Evolutionary conservation across 306 rosid species (phyloP), one percentile per base, ranked within the genome.

Genomic region (Pterocarpus santalinus): DNA sequence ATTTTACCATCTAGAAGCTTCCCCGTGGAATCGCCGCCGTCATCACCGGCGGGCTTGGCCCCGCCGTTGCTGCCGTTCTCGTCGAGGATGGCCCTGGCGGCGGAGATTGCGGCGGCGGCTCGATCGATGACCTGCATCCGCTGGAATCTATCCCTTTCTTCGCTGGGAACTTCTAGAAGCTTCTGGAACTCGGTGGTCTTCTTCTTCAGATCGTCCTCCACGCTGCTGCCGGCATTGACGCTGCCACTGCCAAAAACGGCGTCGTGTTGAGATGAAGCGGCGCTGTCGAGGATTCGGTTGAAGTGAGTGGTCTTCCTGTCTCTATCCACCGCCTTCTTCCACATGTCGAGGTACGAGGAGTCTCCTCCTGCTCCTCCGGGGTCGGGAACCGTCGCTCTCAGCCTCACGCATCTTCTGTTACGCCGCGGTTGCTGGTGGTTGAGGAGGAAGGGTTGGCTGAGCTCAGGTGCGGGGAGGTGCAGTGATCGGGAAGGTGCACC

Each of bases 61-160:
- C 36, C 82, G 8, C 16, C 58, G 17, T 47, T 22, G 17, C 34
- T 58, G 61, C 61, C 17, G 22, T 7, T n/a, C 76, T 86, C 91
- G 57, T 73, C 55, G 14, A 90, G 64, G 79, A 90, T 76, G 1
- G 90, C 79, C 69, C 87, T 87, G 12, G 99, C 95, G 0, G 97
- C 98, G 4, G 95, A 88, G 15, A 96, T 89, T 13, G 99, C 99
- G 4, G 98, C 98, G 5, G 95, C 89, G 0, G 98, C 98, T 35
- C 98, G 90, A 89, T 96, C 97, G 69, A 96, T 80, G 30, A 95
- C 92, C 89, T 95, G 98, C 87, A 93, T 78, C 39, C 95, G 82
- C 92, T 95, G 98, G 73, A 86, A 11, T 68, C 86, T 84, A 43
- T 95, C 97, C 70, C 99, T 90, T 69, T 96, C 97, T 10, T 96